Evolutionary conservation across 2,329 filamentous ascomycete genomes (phyloP), one percentile per base, ranked within the genome.

Genomic region (Dactylellina haptotyla): DNA sequence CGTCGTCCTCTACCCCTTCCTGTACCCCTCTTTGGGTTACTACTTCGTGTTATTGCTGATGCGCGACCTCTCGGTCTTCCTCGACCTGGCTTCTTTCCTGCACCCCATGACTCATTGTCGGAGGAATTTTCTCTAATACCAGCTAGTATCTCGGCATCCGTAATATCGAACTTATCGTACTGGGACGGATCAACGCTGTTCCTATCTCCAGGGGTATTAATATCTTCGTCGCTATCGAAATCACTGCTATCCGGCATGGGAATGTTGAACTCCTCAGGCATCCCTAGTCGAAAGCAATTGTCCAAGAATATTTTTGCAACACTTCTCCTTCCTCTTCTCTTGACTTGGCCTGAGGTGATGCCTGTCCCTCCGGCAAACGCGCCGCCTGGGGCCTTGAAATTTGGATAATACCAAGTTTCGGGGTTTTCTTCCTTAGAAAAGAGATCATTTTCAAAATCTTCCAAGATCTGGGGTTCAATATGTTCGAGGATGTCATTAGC

Each of bases 121-220:
- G 69, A 73, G 2, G 56, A 58, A 50, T 73, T 62, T 28, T 66
- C 69, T 51, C 30, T 43, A 14, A 73, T 73, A 25, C 32, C 50
- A 34, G 61, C 69, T 18, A 73, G 26, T 18, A 73, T 73, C 3
- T 73, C 69, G 9, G 37, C 37, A 41, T 73, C 69, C 10, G 56
- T 66, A 39, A 66, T 73, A 46, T 62, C 61, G 50, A 73, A 73
- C 41, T 73, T 73, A 59, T 73, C 69, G 48, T 73, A 73, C 51
- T 73, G 69, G 8, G 67, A 72, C 16, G 56, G 54, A n/a, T 54
- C 50, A 16, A 34, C 28, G 18, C 30, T 48, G 18, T 28, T 28
- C 18, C n/a, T 14, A 45, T 51, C 26, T 23, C 8, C 26, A 54
- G 2, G 10, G 16, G 34, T 23, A 9, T 14, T 32, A 18, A 3